These are phyloP conservation scores for Leishmania tropica DNA, from an alignment of 208 protist genomes.

Conservation along the genomic window DNA sequence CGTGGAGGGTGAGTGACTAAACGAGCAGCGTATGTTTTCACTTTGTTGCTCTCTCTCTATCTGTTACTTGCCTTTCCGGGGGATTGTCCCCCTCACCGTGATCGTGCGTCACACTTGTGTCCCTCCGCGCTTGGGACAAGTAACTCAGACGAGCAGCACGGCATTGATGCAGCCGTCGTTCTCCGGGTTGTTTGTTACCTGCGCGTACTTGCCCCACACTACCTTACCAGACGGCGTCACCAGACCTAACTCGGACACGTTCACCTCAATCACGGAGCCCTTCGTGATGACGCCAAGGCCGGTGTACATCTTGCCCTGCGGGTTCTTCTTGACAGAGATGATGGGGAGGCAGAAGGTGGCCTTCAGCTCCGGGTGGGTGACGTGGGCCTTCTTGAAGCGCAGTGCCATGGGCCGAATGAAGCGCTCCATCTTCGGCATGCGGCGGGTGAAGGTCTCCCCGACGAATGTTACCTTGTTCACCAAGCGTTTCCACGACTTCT, in stretches of 20 bases:
- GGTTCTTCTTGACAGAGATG: slow-evolving; percentile 99
- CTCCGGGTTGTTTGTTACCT: slow-evolving; percentile 99
- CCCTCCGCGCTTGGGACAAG: neutral
- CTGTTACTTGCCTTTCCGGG: neutral
- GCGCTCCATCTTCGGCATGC: slow-evolving; percentile 99
- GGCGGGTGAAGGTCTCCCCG: slow-evolving; percentile 99
- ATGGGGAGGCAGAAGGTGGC: slow-evolving; percentile 99
- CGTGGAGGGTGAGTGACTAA: neutral
- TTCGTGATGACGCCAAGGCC: slow-evolving; percentile 99
- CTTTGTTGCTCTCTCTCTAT: neutral
- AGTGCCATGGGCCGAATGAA: slow-evolving; percentile 99
- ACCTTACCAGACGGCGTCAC: slow-evolving; percentile 99
- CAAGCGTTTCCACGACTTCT: slow-evolving; percentile 99
- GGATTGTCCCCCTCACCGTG: neutral
- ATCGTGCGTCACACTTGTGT: neutral
- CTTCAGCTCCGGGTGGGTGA: slow-evolving; percentile 99
- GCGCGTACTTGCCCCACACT: slow-evolving; percentile 98
- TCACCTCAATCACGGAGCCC: slow-evolving; percentile 99
- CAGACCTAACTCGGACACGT: slow-evolving; percentile 99
- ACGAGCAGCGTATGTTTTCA: neutral
- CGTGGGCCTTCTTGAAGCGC: slow-evolving; percentile 99
- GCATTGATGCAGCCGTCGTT: slow-evolving; percentile 99
- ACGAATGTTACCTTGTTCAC: slow-evolving; percentile 99
- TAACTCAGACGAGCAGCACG: slow-evolving; percentile 97
- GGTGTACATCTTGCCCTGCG: slow-evolving; percentile 98